Evolutionary conservation across 352 stramenopile species (phyloP).

Genomic region (Aphanomyces euteiches): DNA sequence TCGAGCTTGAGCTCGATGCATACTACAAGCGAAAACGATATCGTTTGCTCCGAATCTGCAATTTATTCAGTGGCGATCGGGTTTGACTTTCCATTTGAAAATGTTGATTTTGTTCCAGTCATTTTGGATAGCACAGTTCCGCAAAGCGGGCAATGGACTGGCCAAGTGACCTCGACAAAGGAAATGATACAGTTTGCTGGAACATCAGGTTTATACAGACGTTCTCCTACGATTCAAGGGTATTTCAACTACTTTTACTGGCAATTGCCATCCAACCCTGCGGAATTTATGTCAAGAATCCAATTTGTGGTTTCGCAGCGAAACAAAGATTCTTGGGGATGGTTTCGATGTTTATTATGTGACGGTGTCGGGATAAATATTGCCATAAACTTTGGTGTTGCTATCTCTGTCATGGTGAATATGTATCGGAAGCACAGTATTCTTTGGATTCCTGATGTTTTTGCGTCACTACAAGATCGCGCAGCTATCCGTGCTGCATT

Average conservation of each 20-base stretch:
- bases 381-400: background rate
- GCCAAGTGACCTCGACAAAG: background rate
- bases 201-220: slow-evolving; percentile 5
- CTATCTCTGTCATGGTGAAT: background rate
- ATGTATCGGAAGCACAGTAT: background rate
- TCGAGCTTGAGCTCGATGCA: no score
- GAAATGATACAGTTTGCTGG: background rate
- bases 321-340: slow-evolving; percentile 13
- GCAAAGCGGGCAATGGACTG: background rate
- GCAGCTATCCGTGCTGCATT: background rate
- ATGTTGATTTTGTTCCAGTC: background rate
- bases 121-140: background rate
- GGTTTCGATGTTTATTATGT: slow-evolving; percentile 5
- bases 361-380: slow-evolving; percentile 14
- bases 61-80: background rate
- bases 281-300: background rate
- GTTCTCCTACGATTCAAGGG: background rate
- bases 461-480: slow-evolving; percentile 12
- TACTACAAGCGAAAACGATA: no score
- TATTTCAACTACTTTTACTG: slow-evolving; percentile 5
- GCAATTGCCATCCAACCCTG: background rate
- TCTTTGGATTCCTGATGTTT: slow-evolving; percentile 23
- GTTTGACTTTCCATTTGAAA: background rate
- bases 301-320: background rate
- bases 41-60: background rate